These are phyloP conservation scores for Periconia sp. DNA, from an alignment of 2,329 filamentous ascomycete genomes.

Conservation along the genomic window DNA sequence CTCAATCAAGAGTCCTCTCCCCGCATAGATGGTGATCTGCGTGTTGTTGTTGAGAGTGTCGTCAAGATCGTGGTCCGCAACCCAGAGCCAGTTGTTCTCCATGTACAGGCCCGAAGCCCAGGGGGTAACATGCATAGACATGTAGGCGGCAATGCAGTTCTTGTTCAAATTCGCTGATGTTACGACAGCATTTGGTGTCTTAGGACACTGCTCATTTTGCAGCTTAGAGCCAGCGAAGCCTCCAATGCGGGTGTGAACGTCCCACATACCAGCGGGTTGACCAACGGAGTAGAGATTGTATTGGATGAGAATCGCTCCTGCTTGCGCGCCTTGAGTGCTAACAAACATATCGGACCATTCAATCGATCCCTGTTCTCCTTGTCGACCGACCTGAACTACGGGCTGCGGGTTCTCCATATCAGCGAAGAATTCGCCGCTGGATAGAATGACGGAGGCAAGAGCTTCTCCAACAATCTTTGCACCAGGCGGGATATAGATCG, in stretches of 20 bases:
- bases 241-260: slow-evolving; percentile 84
- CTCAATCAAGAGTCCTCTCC: slow-evolving; percentile 80
- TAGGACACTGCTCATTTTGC: slow-evolving; percentile 77
- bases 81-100: slow-evolving; percentile 93
- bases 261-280: slow-evolving; percentile 79
- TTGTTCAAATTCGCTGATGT: slow-evolving; percentile 57
- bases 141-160: slow-evolving; percentile 75
- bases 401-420: slow-evolving; percentile 63
- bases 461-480: slow-evolving; percentile 84
- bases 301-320: slow-evolving; percentile 73
- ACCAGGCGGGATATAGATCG: slow-evolving; percentile 66
- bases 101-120: slow-evolving; percentile 70
- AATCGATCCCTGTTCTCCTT: slow-evolving; percentile 68
- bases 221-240: slow-evolving; percentile 79
- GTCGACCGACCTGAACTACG: slow-evolving; percentile 70
- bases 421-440: slow-evolving; percentile 62
- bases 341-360: slow-evolving; percentile 77
- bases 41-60: slow-evolving; percentile 63
- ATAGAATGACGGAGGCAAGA: slow-evolving; percentile 83
- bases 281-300: slow-evolving; percentile 68
- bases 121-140: slow-evolving; percentile 56
- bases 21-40: slow-evolving; percentile 85
- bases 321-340: slow-evolving; percentile 68
- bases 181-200: slow-evolving; percentile 69
- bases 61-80: slow-evolving; percentile 82